phyloP scores from a whole-genome alignment of 768 basidiomycete genomes.

The Arthromyces matolae region DNA sequence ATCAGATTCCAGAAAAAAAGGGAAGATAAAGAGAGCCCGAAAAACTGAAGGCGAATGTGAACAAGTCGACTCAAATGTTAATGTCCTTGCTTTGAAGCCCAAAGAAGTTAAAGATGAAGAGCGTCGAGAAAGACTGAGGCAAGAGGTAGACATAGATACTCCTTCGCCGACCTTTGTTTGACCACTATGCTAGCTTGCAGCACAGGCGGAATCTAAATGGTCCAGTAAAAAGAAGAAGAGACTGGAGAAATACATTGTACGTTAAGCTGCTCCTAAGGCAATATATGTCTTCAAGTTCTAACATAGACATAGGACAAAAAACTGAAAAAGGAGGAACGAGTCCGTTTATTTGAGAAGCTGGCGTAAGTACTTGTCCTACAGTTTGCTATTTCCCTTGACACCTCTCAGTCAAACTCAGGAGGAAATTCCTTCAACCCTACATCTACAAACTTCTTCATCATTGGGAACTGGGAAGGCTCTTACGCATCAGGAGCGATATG shows the following conservation, averaged over 20 bases:
- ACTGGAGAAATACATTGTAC: constrained; percentile 88
- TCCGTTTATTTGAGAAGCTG: constrained; percentile 73
- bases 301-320: constrained; percentile 83
- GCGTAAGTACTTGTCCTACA: constrained; percentile 47
- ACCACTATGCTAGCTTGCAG: constrained; percentile 33
- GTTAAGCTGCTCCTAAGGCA: constrained; percentile 21
- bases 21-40: constrained; percentile 35
- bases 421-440: constrained; percentile 49
- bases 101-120: constrained; percentile 59
- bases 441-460: constrained; percentile 76
- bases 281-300: constrained; percentile 1
- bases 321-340: constrained; percentile 84
- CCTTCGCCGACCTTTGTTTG: neutral
- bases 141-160: constrained; percentile 44
- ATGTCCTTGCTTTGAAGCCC: constrained; percentile 54
- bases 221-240: constrained; percentile 84
- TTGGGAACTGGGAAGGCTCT: constrained; percentile 70
- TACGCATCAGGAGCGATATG: constrained; percentile 59
- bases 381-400: constrained; percentile 19
- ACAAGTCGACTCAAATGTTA: constrained; percentile 54
- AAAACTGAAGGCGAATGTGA: constrained; percentile 15
- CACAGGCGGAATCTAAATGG: constrained; percentile 66
- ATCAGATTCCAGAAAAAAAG: constrained; percentile 61
- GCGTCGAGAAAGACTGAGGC: constrained; percentile 52
- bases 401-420: constrained; percentile 70